These are phyloP conservation scores for Colletotrichum kahawae DNA, from an alignment of 2,329 filamentous ascomycete species.

Conservation along the genomic window DNA sequence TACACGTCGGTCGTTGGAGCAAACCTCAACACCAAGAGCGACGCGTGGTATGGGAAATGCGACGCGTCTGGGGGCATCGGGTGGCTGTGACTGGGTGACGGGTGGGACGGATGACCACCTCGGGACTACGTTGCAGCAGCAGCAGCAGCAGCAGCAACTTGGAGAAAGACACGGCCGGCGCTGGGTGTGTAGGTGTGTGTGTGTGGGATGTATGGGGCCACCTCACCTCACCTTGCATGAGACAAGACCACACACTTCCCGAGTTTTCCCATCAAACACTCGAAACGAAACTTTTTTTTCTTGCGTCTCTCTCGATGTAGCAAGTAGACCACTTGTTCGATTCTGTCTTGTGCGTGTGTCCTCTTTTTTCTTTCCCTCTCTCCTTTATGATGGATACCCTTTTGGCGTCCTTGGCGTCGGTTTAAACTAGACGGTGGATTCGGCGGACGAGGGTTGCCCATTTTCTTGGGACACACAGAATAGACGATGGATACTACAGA, in stretches of 20 bases:
- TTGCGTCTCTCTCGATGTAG: neutral
- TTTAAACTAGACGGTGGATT: neutral
- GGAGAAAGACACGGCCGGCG: neutral
- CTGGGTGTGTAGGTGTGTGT: neutral
- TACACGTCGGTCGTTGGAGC: neutral
- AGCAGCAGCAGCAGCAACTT: neutral
- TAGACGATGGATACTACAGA: constrained; percentile 1
- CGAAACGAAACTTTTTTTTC: neutral
- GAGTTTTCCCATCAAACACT: neutral
- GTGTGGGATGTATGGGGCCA: neutral
- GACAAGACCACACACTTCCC: neutral
- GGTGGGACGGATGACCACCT: constrained; percentile 3
- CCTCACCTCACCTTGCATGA: constrained; percentile 20
- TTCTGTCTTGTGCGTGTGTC: neutral
- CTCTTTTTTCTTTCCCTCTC: neutral
- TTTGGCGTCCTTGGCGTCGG: constrained; percentile 17
- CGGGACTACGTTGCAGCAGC: neutral
- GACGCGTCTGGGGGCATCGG: constrained; percentile 15
- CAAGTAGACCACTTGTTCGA: neutral
- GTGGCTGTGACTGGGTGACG: constrained; percentile 5
- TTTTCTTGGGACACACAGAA: neutral
- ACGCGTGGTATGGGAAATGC: constrained; percentile 20
- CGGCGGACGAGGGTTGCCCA: neutral
- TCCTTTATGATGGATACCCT: constrained; percentile 18
- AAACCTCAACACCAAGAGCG: constrained; percentile 19